Percentiles rank a stretch among this genome's conserved stretches.
Conservation (phyloP, 306 rosid genomes). For the Adenanthera pavonina region DNA sequence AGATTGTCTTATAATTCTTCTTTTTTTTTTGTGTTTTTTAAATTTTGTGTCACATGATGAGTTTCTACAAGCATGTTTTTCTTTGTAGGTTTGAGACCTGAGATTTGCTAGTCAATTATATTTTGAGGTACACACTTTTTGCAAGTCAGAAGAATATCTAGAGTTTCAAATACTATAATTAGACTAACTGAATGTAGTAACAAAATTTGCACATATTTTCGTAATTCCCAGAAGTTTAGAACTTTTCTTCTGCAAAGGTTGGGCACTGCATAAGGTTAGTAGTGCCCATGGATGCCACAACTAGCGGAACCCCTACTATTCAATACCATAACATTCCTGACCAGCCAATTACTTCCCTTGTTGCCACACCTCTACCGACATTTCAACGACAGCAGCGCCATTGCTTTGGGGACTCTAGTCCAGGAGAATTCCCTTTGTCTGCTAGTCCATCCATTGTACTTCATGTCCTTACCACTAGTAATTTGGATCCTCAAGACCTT, state of each 20-base stretch:
- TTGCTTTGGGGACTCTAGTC: constrained; percentile 84
- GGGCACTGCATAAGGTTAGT: constrained; percentile 83
- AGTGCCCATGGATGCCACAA: constrained; percentile 99
- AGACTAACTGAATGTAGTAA: constrained; percentile 54
- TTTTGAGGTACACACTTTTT: constrained; percentile 50
- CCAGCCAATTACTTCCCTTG: constrained; percentile 78
- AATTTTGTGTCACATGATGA: constrained; percentile 54
- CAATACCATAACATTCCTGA: constrained; percentile 93
- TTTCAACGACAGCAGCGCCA: constrained; percentile 84
- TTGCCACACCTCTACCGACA: constrained; percentile 59
- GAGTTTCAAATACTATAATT: constrained; percentile 46
- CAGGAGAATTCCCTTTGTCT: constrained; percentile 97
- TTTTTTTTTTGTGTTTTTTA: constrained; percentile 25
- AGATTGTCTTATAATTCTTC: constrained; percentile 36
- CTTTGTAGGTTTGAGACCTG: constrained; percentile 93
- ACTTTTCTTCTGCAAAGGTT: constrained; percentile 58
- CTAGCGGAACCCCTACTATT: constrained; percentile 85
- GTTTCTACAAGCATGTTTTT: constrained; percentile 66
- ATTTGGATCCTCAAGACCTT: constrained; percentile 94
- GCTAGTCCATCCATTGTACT: constrained; percentile 93
- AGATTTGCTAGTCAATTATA: constrained; percentile 73
- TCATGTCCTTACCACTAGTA: constrained; percentile 86
- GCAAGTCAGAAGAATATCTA: constrained; percentile 12
- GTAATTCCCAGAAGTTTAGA: constrained; percentile 71
- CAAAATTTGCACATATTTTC: constrained; percentile 60